Percentiles rank a stretch among this genome's conserved stretches.
phyloP scores from a whole-genome alignment of 352 stramenopile species.

The Phytopythium kandeliae region DNA sequence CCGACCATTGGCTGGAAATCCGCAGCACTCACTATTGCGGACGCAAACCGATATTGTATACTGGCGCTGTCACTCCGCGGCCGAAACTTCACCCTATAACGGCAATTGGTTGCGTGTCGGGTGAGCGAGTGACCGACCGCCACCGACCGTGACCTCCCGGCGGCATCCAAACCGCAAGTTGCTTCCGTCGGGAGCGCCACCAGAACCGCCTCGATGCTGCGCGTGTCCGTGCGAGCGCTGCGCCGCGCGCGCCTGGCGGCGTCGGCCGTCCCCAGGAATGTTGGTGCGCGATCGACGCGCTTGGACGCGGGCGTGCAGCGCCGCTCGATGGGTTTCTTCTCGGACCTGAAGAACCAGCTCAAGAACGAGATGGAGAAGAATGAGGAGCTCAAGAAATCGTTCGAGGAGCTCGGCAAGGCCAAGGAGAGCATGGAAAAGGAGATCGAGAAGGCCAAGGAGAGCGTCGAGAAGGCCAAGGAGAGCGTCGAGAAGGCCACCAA shows the following conservation, averaged over 20 bases:
- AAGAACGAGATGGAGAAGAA: conserved; percentile 81
- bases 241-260: conserved; percentile 14
- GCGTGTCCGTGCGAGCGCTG: conserved; percentile 20
- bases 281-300: conserved; percentile 3
- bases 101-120: conserved; percentile 6
- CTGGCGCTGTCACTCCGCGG: no score
- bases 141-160: conserved; percentile 1
- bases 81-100: background rate
- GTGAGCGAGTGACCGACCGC: conserved; percentile 2
- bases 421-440: conserved; percentile 64
- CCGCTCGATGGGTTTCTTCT: conserved; percentile 66
- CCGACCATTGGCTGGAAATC: conserved; percentile 2
- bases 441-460: conserved; percentile 66
- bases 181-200: conserved; percentile 1
- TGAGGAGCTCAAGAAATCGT: conserved; percentile 72
- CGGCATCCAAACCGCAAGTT: background rate
- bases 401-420: conserved; percentile 70
- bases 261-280: conserved; percentile 3
- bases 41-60: no score
- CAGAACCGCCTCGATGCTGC: conserved; percentile 18
- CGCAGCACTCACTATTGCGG: no score
- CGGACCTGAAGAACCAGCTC: conserved; percentile 73
- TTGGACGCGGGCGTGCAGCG: conserved; percentile 18
- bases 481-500: conserved; percentile 48
- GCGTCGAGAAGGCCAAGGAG: conserved; percentile 57